Conservation (phyloP, 2,329 filamentous ascomycete species). For the Sporothrix brasiliensis region DNA sequence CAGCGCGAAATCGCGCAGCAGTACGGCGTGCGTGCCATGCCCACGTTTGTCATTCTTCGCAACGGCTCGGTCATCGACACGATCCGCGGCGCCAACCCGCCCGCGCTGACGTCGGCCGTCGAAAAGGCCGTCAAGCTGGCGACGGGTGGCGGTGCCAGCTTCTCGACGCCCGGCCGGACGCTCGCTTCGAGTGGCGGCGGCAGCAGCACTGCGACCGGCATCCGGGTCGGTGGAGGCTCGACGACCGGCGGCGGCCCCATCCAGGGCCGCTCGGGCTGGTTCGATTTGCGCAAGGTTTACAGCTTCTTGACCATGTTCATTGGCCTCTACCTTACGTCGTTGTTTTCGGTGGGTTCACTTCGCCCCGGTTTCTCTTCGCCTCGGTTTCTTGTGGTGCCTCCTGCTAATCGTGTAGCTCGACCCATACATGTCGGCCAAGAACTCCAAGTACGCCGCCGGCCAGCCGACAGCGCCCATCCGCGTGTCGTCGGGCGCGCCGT, state of each 20-base stretch:
- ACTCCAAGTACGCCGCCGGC: conserved; percentile 61
- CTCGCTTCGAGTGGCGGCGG: conserved; percentile 51
- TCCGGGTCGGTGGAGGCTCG: conserved; percentile 31
- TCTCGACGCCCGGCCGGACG: conserved; percentile 60
- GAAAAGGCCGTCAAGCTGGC: conserved; percentile 66
- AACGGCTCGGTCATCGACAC: conserved; percentile 72
- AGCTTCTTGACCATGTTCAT: conserved; percentile 58
- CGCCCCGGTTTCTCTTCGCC: neutral
- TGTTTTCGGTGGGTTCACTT: conserved; percentile 59
- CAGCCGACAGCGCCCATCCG: conserved; percentile 39
- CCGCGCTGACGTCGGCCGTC: conserved; percentile 74
- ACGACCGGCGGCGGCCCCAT: conserved; percentile 24
- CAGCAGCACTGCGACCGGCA: conserved; percentile 34
- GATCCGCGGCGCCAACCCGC: conserved; percentile 78
- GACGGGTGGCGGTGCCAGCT: conserved; percentile 50
- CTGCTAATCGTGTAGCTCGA: conserved; percentile 52
- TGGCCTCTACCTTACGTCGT: conserved; percentile 62
- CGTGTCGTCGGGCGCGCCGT: conserved; percentile 7
- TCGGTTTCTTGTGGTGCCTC: neutral
- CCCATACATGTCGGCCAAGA: conserved; percentile 63
- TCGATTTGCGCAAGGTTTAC: conserved; percentile 50
- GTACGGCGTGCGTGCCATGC: conserved; percentile 84
- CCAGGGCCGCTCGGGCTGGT: conserved; percentile 36
- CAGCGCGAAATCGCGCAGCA: conserved; percentile 75
- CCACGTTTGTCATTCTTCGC: conserved; percentile 91